phyloP scores from a whole-genome alignment of 345 rosid species.

The Punica granatum region DNA sequence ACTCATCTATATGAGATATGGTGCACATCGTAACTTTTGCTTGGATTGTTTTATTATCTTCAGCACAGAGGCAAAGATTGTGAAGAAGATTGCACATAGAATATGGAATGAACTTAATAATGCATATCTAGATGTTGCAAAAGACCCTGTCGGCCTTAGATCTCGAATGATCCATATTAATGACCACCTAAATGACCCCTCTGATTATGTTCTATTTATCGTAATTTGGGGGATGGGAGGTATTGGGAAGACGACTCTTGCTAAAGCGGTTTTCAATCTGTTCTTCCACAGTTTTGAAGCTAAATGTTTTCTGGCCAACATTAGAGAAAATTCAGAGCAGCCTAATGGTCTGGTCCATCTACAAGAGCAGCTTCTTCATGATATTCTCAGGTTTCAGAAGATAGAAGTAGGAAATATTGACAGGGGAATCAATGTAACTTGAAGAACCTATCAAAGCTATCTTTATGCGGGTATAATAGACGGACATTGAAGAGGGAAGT shows the following conservation, averaged over 20 bases:
- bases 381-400: neutral
- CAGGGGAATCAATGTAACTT: neutral
- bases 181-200: neutral
- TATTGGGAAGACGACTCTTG: constrained; percentile 17
- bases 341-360: constrained; percentile 1
- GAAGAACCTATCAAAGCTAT: neutral
- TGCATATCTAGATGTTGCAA: neutral
- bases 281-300: constrained; percentile 22
- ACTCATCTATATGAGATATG: too few species aligned
- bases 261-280: constrained; percentile 16
- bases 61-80: neutral
- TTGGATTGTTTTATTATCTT: neutral
- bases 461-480: neutral
- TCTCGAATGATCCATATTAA: neutral
- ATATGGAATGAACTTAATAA: neutral
- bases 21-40: neutral
- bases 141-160: neutral
- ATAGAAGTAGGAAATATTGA: neutral
- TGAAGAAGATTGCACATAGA: neutral
- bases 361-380: constrained; percentile 7
- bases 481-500: neutral
- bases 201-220: neutral
- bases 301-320: constrained; percentile 20
- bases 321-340: constrained; percentile 14
- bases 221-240: neutral